Conservation (phyloP, 495 filamentous ascomycete species). For the Diplogelasinospora grovesii region DNA sequence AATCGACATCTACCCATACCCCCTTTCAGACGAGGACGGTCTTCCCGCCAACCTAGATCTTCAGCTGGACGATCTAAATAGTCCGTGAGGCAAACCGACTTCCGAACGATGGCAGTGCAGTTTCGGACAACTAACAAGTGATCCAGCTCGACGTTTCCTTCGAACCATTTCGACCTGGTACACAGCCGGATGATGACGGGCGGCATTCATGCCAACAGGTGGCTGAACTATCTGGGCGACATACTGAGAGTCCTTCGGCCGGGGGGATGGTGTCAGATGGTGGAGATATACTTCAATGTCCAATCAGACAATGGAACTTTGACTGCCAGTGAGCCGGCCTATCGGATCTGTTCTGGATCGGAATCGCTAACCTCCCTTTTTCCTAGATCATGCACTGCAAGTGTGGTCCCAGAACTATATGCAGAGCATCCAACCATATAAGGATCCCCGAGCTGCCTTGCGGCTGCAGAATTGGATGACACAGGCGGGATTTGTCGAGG, state of each 20-base stretch:
- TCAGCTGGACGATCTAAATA: slow-evolving; percentile 76
- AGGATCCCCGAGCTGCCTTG: slow-evolving; percentile 64
- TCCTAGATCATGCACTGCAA: slow-evolving; percentile 57
- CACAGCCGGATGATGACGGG: slow-evolving; percentile 75
- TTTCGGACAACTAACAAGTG: slow-evolving; percentile 4
- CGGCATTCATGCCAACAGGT: slow-evolving; percentile 70
- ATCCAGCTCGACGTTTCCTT: slow-evolving; percentile 62
- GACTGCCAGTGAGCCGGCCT: slow-evolving; percentile 43
- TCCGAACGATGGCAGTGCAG: not conserved
- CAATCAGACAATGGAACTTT: slow-evolving; percentile 88
- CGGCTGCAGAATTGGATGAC: slow-evolving; percentile 56
- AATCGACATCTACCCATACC: slow-evolving; percentile 71
- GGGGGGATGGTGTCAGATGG: slow-evolving; percentile 85
- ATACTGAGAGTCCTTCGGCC: slow-evolving; percentile 51
- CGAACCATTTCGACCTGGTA: slow-evolving; percentile 81
- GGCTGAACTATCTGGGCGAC: slow-evolving; percentile 74
- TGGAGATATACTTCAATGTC: slow-evolving; percentile 79
- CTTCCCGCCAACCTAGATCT: slow-evolving; percentile 63
- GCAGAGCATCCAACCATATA: slow-evolving; percentile 56
- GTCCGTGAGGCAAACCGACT: slow-evolving; percentile 37
- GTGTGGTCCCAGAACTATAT: slow-evolving; percentile 68
- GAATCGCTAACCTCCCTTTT: too few relatives aligned
- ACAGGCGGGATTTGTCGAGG: slow-evolving; percentile 65
- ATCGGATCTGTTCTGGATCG: too few relatives aligned
- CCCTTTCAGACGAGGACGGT: slow-evolving; percentile 64